A percentile compares a stretch with the other conserved stretches of the same genome.
These are phyloP conservation scores for Leccinellum albellum DNA, from an alignment of 768 basidiomycete genomes.

Conservation along the genomic window DNA sequence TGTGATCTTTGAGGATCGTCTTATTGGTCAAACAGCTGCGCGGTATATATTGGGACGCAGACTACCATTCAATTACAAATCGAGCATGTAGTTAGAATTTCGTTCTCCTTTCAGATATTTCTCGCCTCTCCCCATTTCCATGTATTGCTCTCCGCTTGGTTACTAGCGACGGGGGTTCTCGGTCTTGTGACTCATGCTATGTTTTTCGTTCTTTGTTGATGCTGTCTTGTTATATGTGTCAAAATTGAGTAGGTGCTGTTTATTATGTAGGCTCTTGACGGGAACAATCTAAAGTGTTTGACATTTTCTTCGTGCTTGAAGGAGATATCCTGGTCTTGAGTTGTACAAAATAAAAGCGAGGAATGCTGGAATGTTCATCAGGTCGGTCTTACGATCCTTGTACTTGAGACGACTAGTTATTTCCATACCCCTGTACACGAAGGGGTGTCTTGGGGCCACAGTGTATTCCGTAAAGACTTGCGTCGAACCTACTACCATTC, in stretches of 20 bases:
- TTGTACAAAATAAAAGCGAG: neutral
- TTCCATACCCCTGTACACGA: neutral
- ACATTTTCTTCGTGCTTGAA: neutral
- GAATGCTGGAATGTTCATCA: neutral
- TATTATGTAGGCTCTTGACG: conserved; percentile 4
- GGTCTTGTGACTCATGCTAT: neutral
- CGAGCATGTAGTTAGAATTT: neutral
- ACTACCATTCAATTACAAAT: conserved; percentile 19
- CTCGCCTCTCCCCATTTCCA: neutral
- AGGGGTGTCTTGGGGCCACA: neutral
- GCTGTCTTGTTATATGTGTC: conserved; percentile 2
- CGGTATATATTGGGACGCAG: conserved; percentile 15
- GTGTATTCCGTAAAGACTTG: neutral
- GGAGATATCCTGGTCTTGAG: neutral
- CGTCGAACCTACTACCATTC: neutral
- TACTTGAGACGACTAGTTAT: neutral
- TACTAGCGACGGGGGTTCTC: neutral
- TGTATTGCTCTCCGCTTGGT: neutral
- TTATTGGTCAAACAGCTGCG: conserved; percentile 31
- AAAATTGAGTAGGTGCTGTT: neutral
- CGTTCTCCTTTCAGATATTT: neutral
- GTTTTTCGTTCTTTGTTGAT: conserved; percentile 3
- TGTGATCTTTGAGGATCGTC: conserved; percentile 19
- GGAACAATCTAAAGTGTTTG: neutral
- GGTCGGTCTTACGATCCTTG: neutral